phyloP scores from a whole-genome alignment of 305 asterid genomes.

The Coffea humblotiana region DNA sequence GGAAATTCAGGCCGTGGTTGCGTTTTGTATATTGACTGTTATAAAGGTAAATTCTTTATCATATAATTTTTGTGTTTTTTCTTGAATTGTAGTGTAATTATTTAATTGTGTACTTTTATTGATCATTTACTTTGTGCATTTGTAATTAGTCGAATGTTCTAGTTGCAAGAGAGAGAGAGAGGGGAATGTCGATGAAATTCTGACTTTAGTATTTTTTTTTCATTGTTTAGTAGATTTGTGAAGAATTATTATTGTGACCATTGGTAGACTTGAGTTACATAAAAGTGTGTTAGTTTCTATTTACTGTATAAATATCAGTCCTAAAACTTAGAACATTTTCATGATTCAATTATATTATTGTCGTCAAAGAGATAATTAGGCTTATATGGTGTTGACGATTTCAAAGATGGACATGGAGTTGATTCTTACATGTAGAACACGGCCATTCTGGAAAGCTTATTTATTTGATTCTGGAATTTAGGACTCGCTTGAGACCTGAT shows the following conservation, averaged over 20 bases:
- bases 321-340: background rate
- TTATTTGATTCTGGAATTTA: background rate
- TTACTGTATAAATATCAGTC: background rate
- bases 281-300: background rate
- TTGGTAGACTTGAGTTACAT: background rate
- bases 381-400: background rate
- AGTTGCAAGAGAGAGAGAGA: background rate
- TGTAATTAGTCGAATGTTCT: background rate
- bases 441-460: background rate
- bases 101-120: background rate
- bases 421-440: background rate
- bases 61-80: background rate
- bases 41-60: conserved; percentile 48
- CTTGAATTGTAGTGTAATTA: background rate
- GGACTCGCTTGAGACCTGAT: background rate
- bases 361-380: background rate
- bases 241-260: no score
- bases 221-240: no score
- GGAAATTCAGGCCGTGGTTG: conserved; percentile 82
- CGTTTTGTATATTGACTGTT: conserved; percentile 55
- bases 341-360: background rate
- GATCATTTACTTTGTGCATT: background rate
- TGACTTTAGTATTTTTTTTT: no score
- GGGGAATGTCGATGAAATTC: no score
- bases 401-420: background rate